Base-by-base conservation (phyloP, 805 yeast genomes). In the Saccharomycopsis sp. region DNA sequence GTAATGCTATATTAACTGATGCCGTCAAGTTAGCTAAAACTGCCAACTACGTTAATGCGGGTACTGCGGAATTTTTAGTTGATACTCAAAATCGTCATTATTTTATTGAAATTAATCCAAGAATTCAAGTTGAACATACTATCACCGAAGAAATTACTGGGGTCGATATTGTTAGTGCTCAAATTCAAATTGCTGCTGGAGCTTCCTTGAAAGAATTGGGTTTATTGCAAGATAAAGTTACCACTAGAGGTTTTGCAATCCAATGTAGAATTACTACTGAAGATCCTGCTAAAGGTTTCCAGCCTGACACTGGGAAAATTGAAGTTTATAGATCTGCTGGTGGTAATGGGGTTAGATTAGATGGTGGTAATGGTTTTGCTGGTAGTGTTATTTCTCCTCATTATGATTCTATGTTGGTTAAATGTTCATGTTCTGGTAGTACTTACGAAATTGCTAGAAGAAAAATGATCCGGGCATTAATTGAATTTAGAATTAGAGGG, bases 191-290 rank as follows among this genome's bases (percentile, higher is more conserved):
- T 59, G 97, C 97, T 38, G 97, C 97, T 2, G 98, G 98, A 59
- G 98, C 98, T 24, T 76, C 95, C 2, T 74, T 93, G 57, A 82
- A 78, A 56, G 95, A 93, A 62, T 73, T 93, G 57, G 97, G 97
- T 16, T 73, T 93, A 51, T 71, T 89, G 55, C 98, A 93, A 70
- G 96, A 90, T 66, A 83, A 84, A 61, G 87, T 93, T 68, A 85
- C 96, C 47, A 82, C 95, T 40, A 79, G 97, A 61, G 99, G 99
- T 17, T 90, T 89, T 61, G 97, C 98, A 31, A 93, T 93, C 56
- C 98, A 93, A 72, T 90, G 98, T 72, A 88, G 98, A 74, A 93
- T 93, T 70, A 90, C 97, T 48, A 90, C 98, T 41, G 98, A 93
- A 67, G 98, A 90, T 63, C 97, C 98, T 9, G 62, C 95, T 42